phyloP scores from a whole-genome alignment of 768 basidiomycete species.

The Lactifluus subvellereus region DNA sequence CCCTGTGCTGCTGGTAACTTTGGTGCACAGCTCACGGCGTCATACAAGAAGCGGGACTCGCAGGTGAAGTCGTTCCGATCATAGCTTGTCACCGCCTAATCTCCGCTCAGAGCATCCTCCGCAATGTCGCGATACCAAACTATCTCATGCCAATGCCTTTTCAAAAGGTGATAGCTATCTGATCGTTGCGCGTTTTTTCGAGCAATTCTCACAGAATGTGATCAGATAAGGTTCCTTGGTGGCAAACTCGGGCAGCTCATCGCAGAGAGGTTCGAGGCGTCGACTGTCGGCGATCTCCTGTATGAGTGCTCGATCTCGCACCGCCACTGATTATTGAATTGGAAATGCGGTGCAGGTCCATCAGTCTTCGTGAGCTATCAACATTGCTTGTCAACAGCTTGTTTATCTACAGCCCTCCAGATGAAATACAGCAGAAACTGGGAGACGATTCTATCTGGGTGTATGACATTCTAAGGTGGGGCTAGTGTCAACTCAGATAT shows the following conservation, averaged over 20 bases:
- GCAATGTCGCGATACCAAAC: slow-evolving; percentile 74
- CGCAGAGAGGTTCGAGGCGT: slow-evolving; percentile 82
- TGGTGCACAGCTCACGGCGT: slow-evolving; percentile 65
- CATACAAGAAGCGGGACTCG: slow-evolving; percentile 84
- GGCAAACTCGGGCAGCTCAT: slow-evolving; percentile 90
- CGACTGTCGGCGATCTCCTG: slow-evolving; percentile 88
- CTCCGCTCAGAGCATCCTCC: slow-evolving; percentile 63
- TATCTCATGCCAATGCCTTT: slow-evolving; percentile 85
- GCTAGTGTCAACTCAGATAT: slow-evolving; percentile 24
- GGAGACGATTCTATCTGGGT: slow-evolving; percentile 87
- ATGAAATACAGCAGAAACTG: slow-evolving; percentile 54
- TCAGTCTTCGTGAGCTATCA: slow-evolving; percentile 45
- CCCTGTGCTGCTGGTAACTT: not conserved
- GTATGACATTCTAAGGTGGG: slow-evolving; percentile 79
- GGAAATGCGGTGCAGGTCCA: slow-evolving; percentile 36
- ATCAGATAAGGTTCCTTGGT: slow-evolving; percentile 86
- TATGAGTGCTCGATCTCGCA: slow-evolving; percentile 35
- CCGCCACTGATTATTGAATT: not conserved
- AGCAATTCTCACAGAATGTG: not conserved
- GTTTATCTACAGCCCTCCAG: not conserved
- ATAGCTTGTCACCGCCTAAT: not conserved
- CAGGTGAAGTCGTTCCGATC: slow-evolving; percentile 45
- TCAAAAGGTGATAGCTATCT: slow-evolving; percentile 30
- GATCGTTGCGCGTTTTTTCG: not conserved
- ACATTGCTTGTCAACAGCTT: not conserved